Evolutionary conservation across 208 protist species (phyloP), one percentile per base, ranked within the genome.

Genomic region (Porcisia hertigi): DNA sequence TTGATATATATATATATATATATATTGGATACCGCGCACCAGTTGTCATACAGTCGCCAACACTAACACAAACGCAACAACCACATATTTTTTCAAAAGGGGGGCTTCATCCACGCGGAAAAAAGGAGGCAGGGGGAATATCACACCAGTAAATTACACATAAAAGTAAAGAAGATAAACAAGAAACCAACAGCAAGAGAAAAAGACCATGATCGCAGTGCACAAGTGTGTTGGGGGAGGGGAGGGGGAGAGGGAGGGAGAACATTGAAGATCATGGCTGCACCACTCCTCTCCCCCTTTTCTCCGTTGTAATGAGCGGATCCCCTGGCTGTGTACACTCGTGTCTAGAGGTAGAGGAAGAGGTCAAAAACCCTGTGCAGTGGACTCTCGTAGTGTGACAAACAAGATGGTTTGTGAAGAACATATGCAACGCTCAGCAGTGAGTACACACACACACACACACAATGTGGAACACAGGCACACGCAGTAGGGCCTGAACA

Each of bases 161-260:
- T 16, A 52, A 41, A 55, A 70, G 20, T 8, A 47, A 52, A 55
- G 14, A 73, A 73, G 52, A 30, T 63, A 58, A 64, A 18, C 75
- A 43, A 9, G 25, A 57, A 36, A 70, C 8, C 47, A 39, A 34
- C 25, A 57, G 47, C 65, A 70, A 52, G 25, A 70, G 47, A 43
- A 70, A 52, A 12, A 52, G 47, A 52, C 5, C 11, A 5, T 52
- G 47, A 52, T 52, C 11, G 5, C 47, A 52, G 47, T 52, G 30
- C 30, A 53, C 64, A 69, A 14, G 30, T 30, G 30, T 30, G 30
- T 30, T 30, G 20, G 52, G 3, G 41, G 36, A 65, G 11, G 23
- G 6, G 14, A 49, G 39, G 3, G 25, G 20, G 14, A 14, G 6
- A 34, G 23, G 11, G 18, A 39, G 41, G 36, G 41, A 49, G 41